A percentile compares a stretch with the other conserved stretches of the same genome.
These are phyloP conservation scores for Cladosporium colombiae DNA, from an alignment of 2,329 filamentous ascomycete genomes.

Conservation along the genomic window DNA sequence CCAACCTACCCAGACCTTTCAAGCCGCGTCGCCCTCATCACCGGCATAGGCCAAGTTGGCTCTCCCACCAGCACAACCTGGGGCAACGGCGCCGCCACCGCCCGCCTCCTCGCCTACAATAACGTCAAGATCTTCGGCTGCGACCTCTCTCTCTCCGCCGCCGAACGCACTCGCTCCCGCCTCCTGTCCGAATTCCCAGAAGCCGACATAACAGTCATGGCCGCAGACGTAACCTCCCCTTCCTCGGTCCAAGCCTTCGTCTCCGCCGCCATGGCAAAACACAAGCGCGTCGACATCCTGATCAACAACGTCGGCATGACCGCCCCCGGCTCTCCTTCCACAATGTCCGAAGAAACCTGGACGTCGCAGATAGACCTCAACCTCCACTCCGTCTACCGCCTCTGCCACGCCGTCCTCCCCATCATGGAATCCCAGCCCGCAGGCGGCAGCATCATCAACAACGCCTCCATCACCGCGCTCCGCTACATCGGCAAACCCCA, in stretches of 20 bases:
- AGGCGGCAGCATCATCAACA: slow-evolving; percentile 45
- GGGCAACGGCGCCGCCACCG: slow-evolving; percentile 55
- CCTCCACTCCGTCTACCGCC: slow-evolving; percentile 56
- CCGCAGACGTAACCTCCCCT: slow-evolving; percentile 49
- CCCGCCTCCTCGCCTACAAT: slow-evolving; percentile 49
- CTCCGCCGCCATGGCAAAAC: slow-evolving; percentile 41
- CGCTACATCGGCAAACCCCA: slow-evolving; percentile 55
- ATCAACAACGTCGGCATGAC: slow-evolving; percentile 54
- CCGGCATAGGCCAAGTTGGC: slow-evolving; percentile 48
- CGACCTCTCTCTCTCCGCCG: slow-evolving; percentile 30
- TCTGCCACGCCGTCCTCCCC: slow-evolving; percentile 54
- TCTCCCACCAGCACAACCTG: slow-evolving; percentile 42
- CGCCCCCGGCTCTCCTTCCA: slow-evolving; percentile 47
- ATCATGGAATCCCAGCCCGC: slow-evolving; percentile 53
- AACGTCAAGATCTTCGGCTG: slow-evolving; percentile 52
- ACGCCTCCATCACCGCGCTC: slow-evolving; percentile 55
- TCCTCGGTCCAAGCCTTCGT: slow-evolving; percentile 51
- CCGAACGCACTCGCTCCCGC: slow-evolving; percentile 36
- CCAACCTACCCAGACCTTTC: slow-evolving; percentile 37
- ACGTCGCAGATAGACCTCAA: slow-evolving; percentile 57
- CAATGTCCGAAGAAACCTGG: slow-evolving; percentile 53
- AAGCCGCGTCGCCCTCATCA: slow-evolving; percentile 49
- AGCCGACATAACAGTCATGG: slow-evolving; percentile 40
- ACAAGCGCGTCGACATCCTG: slow-evolving; percentile 52
- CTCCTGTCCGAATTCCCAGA: slow-evolving; percentile 40